Evolutionary conservation across 2,329 filamentous ascomycete genomes (phyloP).

Genomic region (Cladosporium sp.): DNA sequence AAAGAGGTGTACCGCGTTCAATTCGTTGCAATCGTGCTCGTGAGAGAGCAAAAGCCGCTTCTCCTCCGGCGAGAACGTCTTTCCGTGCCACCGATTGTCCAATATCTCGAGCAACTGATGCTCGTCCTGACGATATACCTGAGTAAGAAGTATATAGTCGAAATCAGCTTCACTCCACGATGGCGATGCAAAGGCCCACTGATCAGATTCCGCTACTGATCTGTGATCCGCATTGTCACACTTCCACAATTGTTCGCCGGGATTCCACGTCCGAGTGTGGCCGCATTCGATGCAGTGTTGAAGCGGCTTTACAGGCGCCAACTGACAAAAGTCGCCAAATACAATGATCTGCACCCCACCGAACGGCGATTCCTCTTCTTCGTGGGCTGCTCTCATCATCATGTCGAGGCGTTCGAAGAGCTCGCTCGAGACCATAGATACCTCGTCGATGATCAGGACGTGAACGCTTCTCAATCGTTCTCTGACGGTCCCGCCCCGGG

Average conservation of each 20-base stretch:
- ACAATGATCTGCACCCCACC: constrained; percentile 38
- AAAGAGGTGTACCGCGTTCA: not conserved
- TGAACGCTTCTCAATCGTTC: constrained; percentile 41
- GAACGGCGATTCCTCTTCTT: constrained; percentile 7
- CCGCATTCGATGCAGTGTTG: constrained; percentile 36
- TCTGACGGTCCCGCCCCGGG: constrained; percentile 15
- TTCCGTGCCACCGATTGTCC: not conserved
- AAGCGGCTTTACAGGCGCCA: constrained; percentile 56
- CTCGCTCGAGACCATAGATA: constrained; percentile 57
- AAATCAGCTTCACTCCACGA: constrained; percentile 53
- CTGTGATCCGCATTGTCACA: not conserved
- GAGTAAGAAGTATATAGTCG: constrained; percentile 45
- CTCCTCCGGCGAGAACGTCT: not conserved
- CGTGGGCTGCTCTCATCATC: constrained; percentile 10
- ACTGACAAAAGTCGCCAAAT: constrained; percentile 55
- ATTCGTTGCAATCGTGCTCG: not conserved
- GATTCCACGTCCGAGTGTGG: not conserved
- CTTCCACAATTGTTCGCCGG: too few species aligned
- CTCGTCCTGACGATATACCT: constrained; percentile 32
- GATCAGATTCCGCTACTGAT: not conserved
- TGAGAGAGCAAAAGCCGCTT: not conserved
- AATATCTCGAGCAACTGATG: not conserved
- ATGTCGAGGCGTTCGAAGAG: constrained; percentile 48
- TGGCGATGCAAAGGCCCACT: constrained; percentile 53
- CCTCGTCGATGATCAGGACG: constrained; percentile 59